Percentiles rank a stretch among this genome's conserved stretches.
Evolutionary conservation across 148 eudicot genomes (phyloP).

Genomic region (Amaranthus cruentus): DNA sequence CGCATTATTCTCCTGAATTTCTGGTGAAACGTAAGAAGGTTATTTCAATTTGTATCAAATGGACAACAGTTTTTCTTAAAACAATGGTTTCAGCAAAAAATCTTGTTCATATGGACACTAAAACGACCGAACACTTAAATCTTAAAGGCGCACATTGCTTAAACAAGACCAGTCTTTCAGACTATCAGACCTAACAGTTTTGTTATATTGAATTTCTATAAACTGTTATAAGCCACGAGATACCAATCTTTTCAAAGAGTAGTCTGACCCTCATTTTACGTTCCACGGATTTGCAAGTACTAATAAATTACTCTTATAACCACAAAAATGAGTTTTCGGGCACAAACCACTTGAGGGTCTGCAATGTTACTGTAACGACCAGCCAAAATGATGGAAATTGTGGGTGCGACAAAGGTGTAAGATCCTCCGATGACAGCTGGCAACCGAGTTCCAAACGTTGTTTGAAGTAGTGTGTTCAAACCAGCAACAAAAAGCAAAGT

Average conservation of each 20-base stretch:
- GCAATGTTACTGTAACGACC: slow-evolving; percentile 65
- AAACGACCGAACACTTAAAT: neutral
- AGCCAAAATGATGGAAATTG: slow-evolving; percentile 86
- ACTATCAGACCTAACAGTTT: neutral
- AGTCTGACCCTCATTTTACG: neutral
- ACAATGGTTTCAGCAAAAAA: neutral
- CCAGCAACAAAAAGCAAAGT: slow-evolving; percentile 95
- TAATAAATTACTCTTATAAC: slow-evolving; percentile 1
- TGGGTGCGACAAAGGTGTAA: slow-evolving; percentile 88
- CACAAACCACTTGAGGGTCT: slow-evolving; percentile 61
- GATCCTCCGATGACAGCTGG: slow-evolving; percentile 96
- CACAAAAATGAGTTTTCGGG: neutral
- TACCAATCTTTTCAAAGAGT: neutral
- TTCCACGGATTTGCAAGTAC: neutral
- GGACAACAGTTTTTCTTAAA: neutral
- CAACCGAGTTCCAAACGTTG: slow-evolving; percentile 81
- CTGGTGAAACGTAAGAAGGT: slow-evolving; percentile 32
- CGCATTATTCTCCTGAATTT: slow-evolving; percentile 77
- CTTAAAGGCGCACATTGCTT: neutral
- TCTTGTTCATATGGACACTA: neutral
- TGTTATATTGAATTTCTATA: too few relatives aligned
- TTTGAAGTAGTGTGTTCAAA: slow-evolving; percentile 77
- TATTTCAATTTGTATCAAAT: neutral
- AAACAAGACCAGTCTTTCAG: neutral
- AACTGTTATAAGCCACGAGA: too few relatives aligned